Evolutionary conservation across 1,284 basidiomycete genomes (phyloP), one percentile per base, ranked within the genome.

Genomic region (Microbotryum intermedium): DNA sequence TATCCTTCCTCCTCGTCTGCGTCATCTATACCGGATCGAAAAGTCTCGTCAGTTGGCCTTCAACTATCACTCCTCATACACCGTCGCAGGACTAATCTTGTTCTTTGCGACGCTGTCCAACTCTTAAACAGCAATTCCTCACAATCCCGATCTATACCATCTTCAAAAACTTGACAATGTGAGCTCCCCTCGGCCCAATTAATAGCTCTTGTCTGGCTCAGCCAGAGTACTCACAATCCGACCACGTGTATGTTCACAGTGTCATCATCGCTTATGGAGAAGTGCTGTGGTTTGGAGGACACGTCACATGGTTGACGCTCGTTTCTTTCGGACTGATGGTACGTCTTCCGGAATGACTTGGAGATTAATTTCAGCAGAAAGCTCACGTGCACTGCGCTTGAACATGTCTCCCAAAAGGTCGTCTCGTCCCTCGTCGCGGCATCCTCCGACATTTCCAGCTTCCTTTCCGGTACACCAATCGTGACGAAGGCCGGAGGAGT

Each of bases 141-240:
- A 87, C 83, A 64, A 94, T 97, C 74, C 91, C 91, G 0, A 84
- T 94, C 29, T 77, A 77, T 70, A 77, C 95, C 4, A 98, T 99
- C 69, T 98, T 98, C 84, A 99, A 99, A 78, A 99, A 99, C 75
- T 75, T 98, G 70, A 97, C 95, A 29, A 99, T 98, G 72, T 97
- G 98, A 69, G 44, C 82, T 99, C 4, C 18, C 18, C 18, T 16
- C 11, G 13, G 34, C 34, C 34, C 34, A 16, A 39, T 39, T 6
- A 16, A 39, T 16, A 39, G 34, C 34, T 13, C 34, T 11, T 13
- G 34, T 13, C 9, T 34, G 34, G 10, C 34, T 3, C 18, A n/a
- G n/a, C n/a, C n/a, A 16, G 2, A 10, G 11, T 39, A 16, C 34
- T 39, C 34, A 39, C 34, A 18, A 16, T 18, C 34, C 34, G 34